phyloP scores from a whole-genome alignment of 805 yeast species.

The Yamadazyma tumulicola region DNA sequence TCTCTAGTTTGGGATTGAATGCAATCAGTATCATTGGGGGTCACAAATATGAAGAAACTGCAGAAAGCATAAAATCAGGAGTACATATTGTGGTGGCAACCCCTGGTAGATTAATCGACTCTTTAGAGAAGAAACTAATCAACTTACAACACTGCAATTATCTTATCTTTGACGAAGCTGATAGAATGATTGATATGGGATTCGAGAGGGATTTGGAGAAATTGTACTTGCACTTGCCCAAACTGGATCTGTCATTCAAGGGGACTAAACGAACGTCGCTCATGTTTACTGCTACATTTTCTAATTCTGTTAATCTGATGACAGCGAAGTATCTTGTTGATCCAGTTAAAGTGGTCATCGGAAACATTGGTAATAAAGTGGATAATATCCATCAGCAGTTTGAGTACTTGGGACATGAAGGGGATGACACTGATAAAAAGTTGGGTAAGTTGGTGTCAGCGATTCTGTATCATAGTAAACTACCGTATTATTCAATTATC shows the following conservation, averaged over 20 bases:
- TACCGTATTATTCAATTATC: conserved; percentile 44
- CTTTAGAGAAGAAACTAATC: conserved; percentile 64
- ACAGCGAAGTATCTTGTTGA: conserved; percentile 57
- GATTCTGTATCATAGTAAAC: conserved; percentile 40
- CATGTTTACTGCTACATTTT: conserved; percentile 96
- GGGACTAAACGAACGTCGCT: conserved; percentile 54
- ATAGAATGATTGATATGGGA: conserved; percentile 92
- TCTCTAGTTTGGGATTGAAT: conserved; percentile 38
- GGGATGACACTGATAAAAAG: conserved; percentile 27
- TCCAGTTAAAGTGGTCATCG: conserved; percentile 67
- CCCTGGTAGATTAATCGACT: conserved; percentile 87
- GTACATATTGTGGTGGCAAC: conserved; percentile 87
- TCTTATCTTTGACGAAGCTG: conserved; percentile 89
- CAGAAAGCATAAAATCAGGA: conserved; percentile 46
- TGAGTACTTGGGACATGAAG: conserved; percentile 24
- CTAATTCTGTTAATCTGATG: conserved; percentile 64
- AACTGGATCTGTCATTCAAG: conserved; percentile 32
- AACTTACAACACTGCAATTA: conserved; percentile 59
- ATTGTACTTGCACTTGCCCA: conserved; percentile 56
- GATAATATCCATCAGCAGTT: conserved; percentile 71
- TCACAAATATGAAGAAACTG: conserved; percentile 74
- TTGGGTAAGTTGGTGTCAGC: conserved; percentile 41
- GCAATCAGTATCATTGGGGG: conserved; percentile 84
- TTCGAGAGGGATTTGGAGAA: conserved; percentile 75
- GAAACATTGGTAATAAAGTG: conserved; percentile 60